Percentiles rank a stretch among this genome's conserved stretches.
Evolutionary conservation across 1,284 basidiomycete species (phyloP).

Genomic region (Tilletia caries): DNA sequence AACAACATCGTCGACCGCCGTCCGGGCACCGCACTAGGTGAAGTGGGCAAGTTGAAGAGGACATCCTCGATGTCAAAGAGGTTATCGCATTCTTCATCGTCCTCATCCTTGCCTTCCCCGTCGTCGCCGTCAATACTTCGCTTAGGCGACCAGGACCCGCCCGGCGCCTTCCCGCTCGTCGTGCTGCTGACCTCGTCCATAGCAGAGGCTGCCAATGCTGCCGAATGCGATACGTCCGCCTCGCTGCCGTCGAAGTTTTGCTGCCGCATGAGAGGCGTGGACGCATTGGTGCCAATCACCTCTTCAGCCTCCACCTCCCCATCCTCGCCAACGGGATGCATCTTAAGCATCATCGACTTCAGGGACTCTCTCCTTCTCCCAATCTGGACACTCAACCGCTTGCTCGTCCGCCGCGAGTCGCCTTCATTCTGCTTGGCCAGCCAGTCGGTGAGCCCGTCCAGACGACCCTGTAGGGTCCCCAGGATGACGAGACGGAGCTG

Average conservation of each 20-base stretch:
- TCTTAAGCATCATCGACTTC: slow-evolving; percentile 10
- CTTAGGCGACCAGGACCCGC: slow-evolving; percentile 19
- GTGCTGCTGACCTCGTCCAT: slow-evolving; percentile 13
- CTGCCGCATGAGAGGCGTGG: slow-evolving; percentile 14
- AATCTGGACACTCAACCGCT: slow-evolving; percentile 21
- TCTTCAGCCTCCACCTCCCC: neutral
- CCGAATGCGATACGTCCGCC: neutral
- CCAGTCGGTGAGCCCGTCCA: slow-evolving; percentile 19
- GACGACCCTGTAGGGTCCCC: slow-evolving; percentile 14
- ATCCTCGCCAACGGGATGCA: slow-evolving; percentile 3
- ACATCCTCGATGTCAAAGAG: slow-evolving; percentile 12
- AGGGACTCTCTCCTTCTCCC: slow-evolving; percentile 18
- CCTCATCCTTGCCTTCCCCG: neutral
- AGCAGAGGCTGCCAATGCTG: neutral
- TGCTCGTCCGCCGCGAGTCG: slow-evolving; percentile 14
- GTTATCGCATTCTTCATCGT: neutral
- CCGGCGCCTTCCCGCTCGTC: slow-evolving; percentile 14
- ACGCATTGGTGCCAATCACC: slow-evolving; percentile 5
- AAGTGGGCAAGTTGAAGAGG: slow-evolving; percentile 11
- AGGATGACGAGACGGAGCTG: slow-evolving; percentile 18
- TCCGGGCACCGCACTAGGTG: neutral
- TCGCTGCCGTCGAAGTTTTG: neutral
- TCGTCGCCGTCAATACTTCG: slow-evolving; percentile 10
- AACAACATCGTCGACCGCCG: slow-evolving; percentile 2
- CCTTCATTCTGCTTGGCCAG: slow-evolving; percentile 15